Evolutionary conservation across 192 early-diverging fungal species (phyloP).

Genomic region (Tieghemiomyces parasiticus): DNA sequence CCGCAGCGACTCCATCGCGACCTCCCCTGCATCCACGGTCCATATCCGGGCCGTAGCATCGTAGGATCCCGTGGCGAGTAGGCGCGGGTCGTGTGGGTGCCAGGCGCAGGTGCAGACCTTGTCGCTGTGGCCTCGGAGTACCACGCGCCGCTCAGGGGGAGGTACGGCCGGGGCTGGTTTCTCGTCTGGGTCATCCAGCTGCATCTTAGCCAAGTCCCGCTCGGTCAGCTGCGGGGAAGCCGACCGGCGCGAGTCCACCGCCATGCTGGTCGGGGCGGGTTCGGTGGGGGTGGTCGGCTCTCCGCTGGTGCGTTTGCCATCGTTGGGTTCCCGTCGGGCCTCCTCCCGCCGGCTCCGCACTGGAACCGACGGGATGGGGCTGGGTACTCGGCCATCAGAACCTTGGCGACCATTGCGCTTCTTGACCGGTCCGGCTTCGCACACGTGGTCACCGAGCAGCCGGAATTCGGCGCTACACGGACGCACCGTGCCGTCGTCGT

Average conservation of each 20-base stretch:
- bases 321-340: not conserved
- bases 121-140: constrained; percentile 36
- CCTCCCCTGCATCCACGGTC: constrained; percentile 40
- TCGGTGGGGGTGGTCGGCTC: not conserved
- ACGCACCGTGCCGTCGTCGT: constrained; percentile 29
- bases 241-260: not conserved
- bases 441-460: not conserved
- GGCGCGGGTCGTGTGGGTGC: constrained; percentile 39
- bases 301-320: not conserved
- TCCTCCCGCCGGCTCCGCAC: not conserved
- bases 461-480: not conserved
- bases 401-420: not conserved
- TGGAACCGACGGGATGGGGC: not conserved
- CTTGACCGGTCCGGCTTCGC: not conserved
- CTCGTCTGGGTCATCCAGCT: constrained; percentile 8
- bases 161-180: not conserved
- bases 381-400: not conserved
- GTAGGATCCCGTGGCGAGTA: constrained; percentile 57
- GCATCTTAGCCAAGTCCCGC: not conserved
- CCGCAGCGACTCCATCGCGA: constrained; percentile 28
- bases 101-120: constrained; percentile 54
- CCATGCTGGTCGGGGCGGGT: not conserved
- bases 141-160: constrained; percentile 22
- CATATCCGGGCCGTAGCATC: constrained; percentile 68
- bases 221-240: not conserved